Percentiles rank a stretch among this genome's conserved stretches.
Evolutionary conservation across 768 basidiomycete species (phyloP).

Genomic region (Lepiota brunneoincarnata): DNA sequence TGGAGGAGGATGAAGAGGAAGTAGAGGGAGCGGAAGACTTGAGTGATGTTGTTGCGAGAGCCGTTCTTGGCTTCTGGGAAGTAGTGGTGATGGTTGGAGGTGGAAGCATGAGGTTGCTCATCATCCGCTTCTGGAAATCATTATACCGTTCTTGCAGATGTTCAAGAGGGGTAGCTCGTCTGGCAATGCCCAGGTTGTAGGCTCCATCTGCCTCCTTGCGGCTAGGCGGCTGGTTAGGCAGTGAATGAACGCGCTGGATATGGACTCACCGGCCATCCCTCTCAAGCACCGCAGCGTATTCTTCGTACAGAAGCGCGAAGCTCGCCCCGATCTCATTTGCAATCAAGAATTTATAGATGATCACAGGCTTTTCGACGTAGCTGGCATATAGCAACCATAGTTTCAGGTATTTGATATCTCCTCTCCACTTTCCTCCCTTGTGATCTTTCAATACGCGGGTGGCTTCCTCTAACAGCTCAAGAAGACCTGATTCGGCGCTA

Average conservation of each 20-base stretch:
- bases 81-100: constrained; percentile 31
- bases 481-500: constrained; percentile 83
- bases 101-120: constrained; percentile 46
- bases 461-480: constrained; percentile 90
- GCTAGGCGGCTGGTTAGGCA: constrained; percentile 35
- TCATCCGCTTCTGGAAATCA: constrained; percentile 93
- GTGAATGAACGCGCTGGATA: constrained; percentile 5
- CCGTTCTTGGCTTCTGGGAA: constrained; percentile 29
- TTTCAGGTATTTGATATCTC: constrained; percentile 85
- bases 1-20: constrained; percentile 32
- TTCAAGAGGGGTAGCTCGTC: constrained; percentile 78
- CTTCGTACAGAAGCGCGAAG: constrained; percentile 86
- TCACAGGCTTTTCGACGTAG: constrained; percentile 84
- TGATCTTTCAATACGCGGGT: constrained; percentile 82
- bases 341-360: constrained; percentile 88
- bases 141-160: constrained; percentile 73
- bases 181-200: constrained; percentile 84
- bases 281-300: constrained; percentile 84
- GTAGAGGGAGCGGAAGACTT: constrained; percentile 31
- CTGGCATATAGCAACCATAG: constrained; percentile 93
- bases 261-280: constrained; percentile 67
- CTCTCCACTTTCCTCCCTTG: constrained; percentile 68
- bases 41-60: constrained; percentile 42
- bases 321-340: constrained; percentile 87
- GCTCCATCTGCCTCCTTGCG: constrained; percentile 86